Conservation (phyloP, 1,284 basidiomycete species). For the Farysia itapuensis region DNA sequence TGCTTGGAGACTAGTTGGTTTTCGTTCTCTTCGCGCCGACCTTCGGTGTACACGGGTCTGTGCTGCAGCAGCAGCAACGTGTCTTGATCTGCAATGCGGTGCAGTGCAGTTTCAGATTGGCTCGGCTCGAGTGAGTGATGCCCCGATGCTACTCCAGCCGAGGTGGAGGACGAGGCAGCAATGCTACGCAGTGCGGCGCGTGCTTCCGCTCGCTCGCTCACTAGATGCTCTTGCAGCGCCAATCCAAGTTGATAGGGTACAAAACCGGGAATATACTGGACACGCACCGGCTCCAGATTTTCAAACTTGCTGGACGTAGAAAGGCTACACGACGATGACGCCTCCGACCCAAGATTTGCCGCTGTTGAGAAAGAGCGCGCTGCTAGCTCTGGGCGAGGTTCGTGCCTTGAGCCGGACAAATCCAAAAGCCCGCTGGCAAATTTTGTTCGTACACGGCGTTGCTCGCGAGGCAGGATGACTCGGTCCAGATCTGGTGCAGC, state of each 20-base stretch:
- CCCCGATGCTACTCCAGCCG: constrained; percentile 50
- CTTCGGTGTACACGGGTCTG: constrained; percentile 89
- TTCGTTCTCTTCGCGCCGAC: constrained; percentile 70
- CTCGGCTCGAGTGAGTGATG: constrained; percentile 64
- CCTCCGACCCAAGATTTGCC: too few relatives aligned
- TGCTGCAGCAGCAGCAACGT: constrained; percentile 70
- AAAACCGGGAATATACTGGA: constrained; percentile 45
- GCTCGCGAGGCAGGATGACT: too few relatives aligned
- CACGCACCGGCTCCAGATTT: constrained; percentile 21
- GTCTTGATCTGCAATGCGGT: constrained; percentile 61
- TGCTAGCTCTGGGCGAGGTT: too few relatives aligned
- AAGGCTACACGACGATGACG: too few relatives aligned
- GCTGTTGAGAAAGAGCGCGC: too few relatives aligned
- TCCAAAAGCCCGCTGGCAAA: neutral
- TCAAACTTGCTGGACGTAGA: constrained; percentile 4
- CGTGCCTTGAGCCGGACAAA: too few relatives aligned
- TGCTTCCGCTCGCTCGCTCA: constrained; percentile 38
- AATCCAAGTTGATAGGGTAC: constrained; percentile 54
- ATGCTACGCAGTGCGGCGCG: constrained; percentile 67
- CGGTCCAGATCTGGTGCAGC: too few relatives aligned
- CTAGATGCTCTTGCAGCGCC: constrained; percentile 51
- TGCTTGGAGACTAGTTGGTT: constrained; percentile 67
- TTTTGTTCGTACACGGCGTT: too few relatives aligned
- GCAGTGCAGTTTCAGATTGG: constrained; percentile 63
- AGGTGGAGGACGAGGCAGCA: constrained; percentile 80